A percentile compares a stretch with the other conserved stretches of the same genome.
These are phyloP conservation scores for Leishmania amazonensis DNA, from an alignment of 208 protist species.

Conservation along the genomic window DNA sequence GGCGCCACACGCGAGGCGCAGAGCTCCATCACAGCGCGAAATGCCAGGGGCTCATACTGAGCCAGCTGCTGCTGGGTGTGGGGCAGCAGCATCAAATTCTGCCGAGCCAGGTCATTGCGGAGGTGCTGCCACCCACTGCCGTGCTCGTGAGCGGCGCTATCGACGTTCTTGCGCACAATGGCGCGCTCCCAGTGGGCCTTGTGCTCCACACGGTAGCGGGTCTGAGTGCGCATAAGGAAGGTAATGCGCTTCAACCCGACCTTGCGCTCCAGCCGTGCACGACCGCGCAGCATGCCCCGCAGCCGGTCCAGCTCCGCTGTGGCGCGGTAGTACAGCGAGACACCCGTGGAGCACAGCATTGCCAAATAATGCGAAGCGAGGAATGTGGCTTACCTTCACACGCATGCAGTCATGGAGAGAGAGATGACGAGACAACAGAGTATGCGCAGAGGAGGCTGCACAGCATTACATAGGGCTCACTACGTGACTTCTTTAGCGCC, in stretches of 20 bases:
- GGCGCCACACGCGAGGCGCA: conserved; percentile 83
- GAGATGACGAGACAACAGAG: not conserved
- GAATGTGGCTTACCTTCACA: not conserved
- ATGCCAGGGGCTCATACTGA: conserved; percentile 91
- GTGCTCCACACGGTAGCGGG: conserved; percentile 87
- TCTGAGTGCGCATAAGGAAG: conserved; percentile 90
- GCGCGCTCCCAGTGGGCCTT: conserved; percentile 79
- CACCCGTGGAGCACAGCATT: conserved; percentile 61
- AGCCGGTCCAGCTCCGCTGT: conserved; percentile 83
- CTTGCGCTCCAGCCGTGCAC: conserved; percentile 82
- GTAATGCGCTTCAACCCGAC: conserved; percentile 82
- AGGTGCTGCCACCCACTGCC: conserved; percentile 75
- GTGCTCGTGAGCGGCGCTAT: conserved; percentile 87
- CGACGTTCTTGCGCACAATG: conserved; percentile 86
- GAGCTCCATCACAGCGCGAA: conserved; percentile 85
- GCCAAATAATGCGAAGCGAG: not conserved
- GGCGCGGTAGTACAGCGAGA: conserved; percentile 67
- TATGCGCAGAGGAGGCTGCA: not conserved
- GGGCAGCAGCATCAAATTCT: conserved; percentile 82
- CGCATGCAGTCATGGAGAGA: not conserved
- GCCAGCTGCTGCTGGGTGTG: conserved; percentile 74
- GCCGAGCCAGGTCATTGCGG: conserved; percentile 80
- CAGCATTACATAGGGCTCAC: not conserved
- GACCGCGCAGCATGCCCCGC: conserved; percentile 77
- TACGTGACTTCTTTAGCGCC: not conserved